Conservation (phyloP, 2,329 filamentous ascomycete species). For the Fusarium nanum region DNA sequence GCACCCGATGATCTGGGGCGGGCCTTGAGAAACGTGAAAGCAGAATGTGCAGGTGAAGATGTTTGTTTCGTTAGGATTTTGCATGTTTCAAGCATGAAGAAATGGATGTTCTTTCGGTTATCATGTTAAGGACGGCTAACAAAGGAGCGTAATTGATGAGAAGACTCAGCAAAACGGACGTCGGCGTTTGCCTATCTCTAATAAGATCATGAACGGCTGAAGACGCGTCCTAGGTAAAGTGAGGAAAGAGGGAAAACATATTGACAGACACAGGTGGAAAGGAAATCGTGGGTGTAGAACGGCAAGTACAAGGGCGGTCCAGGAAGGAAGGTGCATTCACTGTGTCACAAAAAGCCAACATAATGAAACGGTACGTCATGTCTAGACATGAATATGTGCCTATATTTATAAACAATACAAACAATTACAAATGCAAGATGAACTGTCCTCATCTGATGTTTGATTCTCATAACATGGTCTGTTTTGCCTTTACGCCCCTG, state of each 20-base stretch:
- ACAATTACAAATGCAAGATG: slow-evolving; percentile 24
- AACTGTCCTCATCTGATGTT: slow-evolving; percentile 39
- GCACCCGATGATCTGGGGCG: slow-evolving; percentile 57
- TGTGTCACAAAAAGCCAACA: neutral
- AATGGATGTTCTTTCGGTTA: neutral
- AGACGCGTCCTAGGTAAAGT: neutral
- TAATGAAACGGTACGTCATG: neutral
- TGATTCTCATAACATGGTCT: slow-evolving; percentile 41
- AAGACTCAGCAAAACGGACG: neutral
- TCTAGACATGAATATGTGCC: slow-evolving; percentile 4
- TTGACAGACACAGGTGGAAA: too few species aligned
- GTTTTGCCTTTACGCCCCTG: slow-evolving; percentile 44
- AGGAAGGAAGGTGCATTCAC: neutral
- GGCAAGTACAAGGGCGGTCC: slow-evolving; percentile 7
- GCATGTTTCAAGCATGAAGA: slow-evolving; percentile 22
- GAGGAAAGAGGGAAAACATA: neutral
- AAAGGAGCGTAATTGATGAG: slow-evolving; percentile 13
- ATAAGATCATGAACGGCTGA: too few species aligned
- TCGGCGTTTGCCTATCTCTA: neutral
- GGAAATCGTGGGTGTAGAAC: too few species aligned
- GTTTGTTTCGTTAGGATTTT: slow-evolving; percentile 12
- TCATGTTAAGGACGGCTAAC: slow-evolving; percentile 1
- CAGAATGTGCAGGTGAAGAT: slow-evolving; percentile 69
- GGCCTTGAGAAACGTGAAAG: slow-evolving; percentile 55
- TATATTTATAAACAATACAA: slow-evolving; percentile 20